Percentiles rank a stretch among this genome's conserved stretches.
These are phyloP conservation scores for Lycium barbarum DNA, from an alignment of 257 asterid genomes.

Conservation along the genomic window DNA sequence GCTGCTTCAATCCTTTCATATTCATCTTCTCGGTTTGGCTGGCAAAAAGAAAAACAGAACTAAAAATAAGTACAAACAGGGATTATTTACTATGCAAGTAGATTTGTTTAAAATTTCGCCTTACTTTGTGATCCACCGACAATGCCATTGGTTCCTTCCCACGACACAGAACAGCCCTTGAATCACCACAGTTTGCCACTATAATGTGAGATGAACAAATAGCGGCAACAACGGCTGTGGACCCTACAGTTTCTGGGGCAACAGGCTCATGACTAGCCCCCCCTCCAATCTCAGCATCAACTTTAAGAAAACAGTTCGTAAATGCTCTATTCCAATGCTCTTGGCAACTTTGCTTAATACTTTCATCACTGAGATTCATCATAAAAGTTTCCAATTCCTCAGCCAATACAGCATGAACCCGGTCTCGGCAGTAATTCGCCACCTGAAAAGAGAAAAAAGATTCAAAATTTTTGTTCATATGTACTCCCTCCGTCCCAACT, in stretches of 20 bases:
- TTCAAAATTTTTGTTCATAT: neutral
- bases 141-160: constrained; percentile 83
- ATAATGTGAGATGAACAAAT: constrained; percentile 96
- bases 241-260: constrained; percentile 94
- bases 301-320: constrained; percentile 71
- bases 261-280: constrained; percentile 57
- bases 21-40: constrained; percentile 98
- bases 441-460: constrained; percentile 56
- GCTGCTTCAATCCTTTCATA: constrained; percentile 92
- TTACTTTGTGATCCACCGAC: constrained; percentile 88
- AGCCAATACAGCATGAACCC: constrained; percentile 65
- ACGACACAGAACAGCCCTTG: constrained; percentile 95
- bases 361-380: constrained; percentile 39
- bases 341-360: constrained; percentile 46
- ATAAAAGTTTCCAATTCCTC: constrained; percentile 67
- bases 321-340: constrained; percentile 78
- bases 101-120: neutral
- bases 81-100: constrained; percentile 2
- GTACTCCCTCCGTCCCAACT: too few relatives aligned
- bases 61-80: constrained; percentile 28
- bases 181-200: constrained; percentile 94
- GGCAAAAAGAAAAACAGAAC: constrained; percentile 14
- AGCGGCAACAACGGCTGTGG: constrained; percentile 86
- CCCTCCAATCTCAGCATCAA: constrained; percentile 84
- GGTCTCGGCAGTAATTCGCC: constrained; percentile 86